These are phyloP conservation scores for Phytophthora chlamydospora DNA, from an alignment of 352 stramenopile genomes.

Conservation along the genomic window DNA sequence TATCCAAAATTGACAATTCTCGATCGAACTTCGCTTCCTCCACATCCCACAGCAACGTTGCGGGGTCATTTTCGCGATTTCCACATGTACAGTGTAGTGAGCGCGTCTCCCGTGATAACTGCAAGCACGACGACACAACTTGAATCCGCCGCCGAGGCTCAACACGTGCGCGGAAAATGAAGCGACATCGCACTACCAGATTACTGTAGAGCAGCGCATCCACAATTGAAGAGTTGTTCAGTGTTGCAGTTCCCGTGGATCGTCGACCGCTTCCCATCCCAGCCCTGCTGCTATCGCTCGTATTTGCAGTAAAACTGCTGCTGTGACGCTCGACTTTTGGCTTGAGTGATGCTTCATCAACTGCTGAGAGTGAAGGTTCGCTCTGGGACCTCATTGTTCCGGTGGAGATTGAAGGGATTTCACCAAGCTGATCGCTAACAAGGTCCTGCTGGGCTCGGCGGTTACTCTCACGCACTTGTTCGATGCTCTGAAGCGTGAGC, in stretches of 20 bases:
- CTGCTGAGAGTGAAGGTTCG: constrained; percentile 23
- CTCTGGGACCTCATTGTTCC: constrained; percentile 34
- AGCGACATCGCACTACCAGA: constrained; percentile 76
- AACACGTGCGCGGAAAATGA: constrained; percentile 81
- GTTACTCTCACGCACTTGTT: constrained; percentile 66
- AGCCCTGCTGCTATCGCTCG: constrained; percentile 15
- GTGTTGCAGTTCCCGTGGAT: constrained; percentile 15
- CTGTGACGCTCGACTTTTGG: constrained; percentile 31
- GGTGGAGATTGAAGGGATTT: constrained; percentile 8
- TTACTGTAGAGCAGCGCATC: constrained; percentile 83
- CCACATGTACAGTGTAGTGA: constrained; percentile 75
- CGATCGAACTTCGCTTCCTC: constrained; percentile 79
- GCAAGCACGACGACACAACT: constrained; percentile 70
- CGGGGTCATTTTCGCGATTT: constrained; percentile 76
- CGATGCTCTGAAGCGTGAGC: constrained; percentile 76
- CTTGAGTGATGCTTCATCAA: constrained; percentile 16
- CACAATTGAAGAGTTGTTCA: constrained; percentile 73
- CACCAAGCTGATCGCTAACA: constrained; percentile 34
- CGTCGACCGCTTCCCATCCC: constrained; percentile 14
- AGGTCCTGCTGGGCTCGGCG: constrained; percentile 42
- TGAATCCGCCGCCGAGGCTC: constrained; percentile 75
- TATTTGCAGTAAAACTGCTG: constrained; percentile 26
- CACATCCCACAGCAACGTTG: constrained; percentile 68
- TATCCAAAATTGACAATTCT: constrained; percentile 65
- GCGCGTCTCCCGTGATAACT: constrained; percentile 70